Base-by-base conservation (phyloP, 1,139 yeast species). In the Scheffersomyces insectosa region DNA sequence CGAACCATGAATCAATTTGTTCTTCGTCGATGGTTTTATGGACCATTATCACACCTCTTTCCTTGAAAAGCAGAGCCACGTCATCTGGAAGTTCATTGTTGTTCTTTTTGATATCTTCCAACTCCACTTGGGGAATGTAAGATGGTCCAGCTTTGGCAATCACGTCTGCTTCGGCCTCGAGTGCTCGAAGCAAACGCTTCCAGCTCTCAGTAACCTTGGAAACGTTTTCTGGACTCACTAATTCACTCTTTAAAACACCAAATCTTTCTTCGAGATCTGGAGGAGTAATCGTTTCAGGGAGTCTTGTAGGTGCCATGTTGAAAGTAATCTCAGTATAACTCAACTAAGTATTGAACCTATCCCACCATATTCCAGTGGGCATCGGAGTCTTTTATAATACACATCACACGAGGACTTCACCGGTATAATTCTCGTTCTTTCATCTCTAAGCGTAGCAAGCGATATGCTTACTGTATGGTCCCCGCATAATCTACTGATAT, bases 161-260 rank as follows among this genome's bases (percentile, higher is more conserved):
- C 10, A 42, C 46, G 13, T 43, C 44, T 4, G 44, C 49, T 42
- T 54, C 56, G 11, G 44, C 40, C 14, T 59, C 56, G 4, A 61
- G 39, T 3, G 52, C 61, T 11, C 36, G 43, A 27, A 60, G 48
- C 16, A 61, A 43, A 23, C 64, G 45, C 28, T 55, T 50, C 65
- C 66, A 61, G 28, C 60, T 54, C 2, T 38, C 54, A 12, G 51
- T 55, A 1, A 60, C 64, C 28, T 49, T 52, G 31, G 48, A 52
- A 11, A 46, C 47, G 38, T 61, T 49, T 41, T 58, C 59, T 3
- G 62, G 60, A 28, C 51, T 50, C 13, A 61, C 59, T 14, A 57
- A 47, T 7, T 40, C 40, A 20, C 47, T 43, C 38, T 61, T 61
- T 28, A 55, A 25, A 4, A 39, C 47, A 5, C 42, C 37, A 30